Percentiles rank a stretch among this genome's conserved stretches.
Conservation (phyloP, 2,329 filamentous ascomycete species). For the Pseudogymnoascus sp. region DNA sequence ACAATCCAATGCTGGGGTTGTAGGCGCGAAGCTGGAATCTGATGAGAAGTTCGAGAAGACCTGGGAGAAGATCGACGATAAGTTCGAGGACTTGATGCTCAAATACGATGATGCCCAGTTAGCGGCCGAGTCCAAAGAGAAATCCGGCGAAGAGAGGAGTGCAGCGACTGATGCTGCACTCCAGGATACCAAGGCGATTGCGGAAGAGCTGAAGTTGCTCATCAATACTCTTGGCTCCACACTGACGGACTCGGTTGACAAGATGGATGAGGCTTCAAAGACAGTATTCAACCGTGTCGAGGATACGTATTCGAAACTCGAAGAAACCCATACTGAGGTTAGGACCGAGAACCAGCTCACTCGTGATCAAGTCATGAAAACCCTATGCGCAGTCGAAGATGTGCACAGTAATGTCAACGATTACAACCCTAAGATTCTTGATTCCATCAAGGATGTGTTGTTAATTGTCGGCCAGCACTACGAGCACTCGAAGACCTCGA, state of each 20-base stretch:
- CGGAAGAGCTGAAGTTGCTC: constrained; percentile 79
- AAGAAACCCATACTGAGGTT: constrained; percentile 64
- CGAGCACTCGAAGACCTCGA: constrained; percentile 69
- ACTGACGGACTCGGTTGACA: constrained; percentile 75
- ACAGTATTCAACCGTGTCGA: constrained; percentile 79
- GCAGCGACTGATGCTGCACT: constrained; percentile 66
- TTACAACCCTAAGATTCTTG: constrained; percentile 80
- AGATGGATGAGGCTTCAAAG: constrained; percentile 79
- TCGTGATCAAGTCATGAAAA: constrained; percentile 69
- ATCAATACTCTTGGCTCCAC: constrained; percentile 77
- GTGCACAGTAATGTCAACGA: constrained; percentile 74
- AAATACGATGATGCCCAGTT: constrained; percentile 85
- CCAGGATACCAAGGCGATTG: constrained; percentile 65
- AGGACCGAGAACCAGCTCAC: constrained; percentile 78
- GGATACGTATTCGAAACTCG: constrained; percentile 64
- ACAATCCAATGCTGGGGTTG: constrained; percentile 70
- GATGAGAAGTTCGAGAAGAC: constrained; percentile 66
- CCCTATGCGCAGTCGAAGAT: constrained; percentile 62
- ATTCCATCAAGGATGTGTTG: constrained; percentile 79
- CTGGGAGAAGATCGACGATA: constrained; percentile 54
- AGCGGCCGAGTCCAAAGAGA: constrained; percentile 63
- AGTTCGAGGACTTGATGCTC: constrained; percentile 66
- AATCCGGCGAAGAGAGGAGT: constrained; percentile 65
- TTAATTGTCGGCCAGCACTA: constrained; percentile 77
- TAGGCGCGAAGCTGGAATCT: constrained; percentile 71